Evolutionary conservation across 1,139 yeast species (phyloP).

Genomic region (Candida buenavistaensis): DNA sequence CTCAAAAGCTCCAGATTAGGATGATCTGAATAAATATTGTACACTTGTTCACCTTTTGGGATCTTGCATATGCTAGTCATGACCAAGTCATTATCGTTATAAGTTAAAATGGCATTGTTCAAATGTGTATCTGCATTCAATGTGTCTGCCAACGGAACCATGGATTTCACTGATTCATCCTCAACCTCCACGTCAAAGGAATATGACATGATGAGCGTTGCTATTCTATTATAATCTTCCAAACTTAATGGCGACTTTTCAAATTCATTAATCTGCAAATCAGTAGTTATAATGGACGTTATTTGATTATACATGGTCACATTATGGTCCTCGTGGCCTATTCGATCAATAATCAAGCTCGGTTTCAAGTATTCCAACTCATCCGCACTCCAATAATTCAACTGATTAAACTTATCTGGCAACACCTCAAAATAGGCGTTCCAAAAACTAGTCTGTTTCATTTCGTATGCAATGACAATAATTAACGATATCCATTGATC

Average conservation of each 20-base stretch:
- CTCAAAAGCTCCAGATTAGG: constrained; percentile 88
- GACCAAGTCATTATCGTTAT: constrained; percentile 46
- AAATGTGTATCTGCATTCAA: constrained; percentile 79
- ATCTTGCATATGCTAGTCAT: constrained; percentile 74
- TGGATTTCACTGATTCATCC: constrained; percentile 64
- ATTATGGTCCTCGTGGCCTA: constrained; percentile 56
- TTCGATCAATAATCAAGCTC: constrained; percentile 64
- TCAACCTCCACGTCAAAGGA: constrained; percentile 37
- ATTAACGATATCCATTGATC: constrained; percentile 81
- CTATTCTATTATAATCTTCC: constrained; percentile 68
- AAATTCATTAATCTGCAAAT: constrained; percentile 21
- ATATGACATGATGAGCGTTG: constrained; percentile 54
- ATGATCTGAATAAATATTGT: constrained; percentile 86
- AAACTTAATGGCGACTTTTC: constrained; percentile 32
- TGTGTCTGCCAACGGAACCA: constrained; percentile 93
- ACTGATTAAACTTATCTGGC: constrained; percentile 64
- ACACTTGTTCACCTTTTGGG: constrained; percentile 67
- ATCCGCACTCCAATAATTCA: constrained; percentile 74
- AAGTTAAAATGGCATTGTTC: constrained; percentile 73
- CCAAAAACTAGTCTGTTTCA: constrained; percentile 59
- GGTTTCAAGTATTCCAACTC: constrained; percentile 61
- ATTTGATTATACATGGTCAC: constrained; percentile 50
- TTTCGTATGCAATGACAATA: constrained; percentile 62
- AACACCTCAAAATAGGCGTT: constrained; percentile 66
- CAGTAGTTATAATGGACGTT: constrained; percentile 21